Conservation (phyloP, 2,329 filamentous ascomycete genomes). For the Xylariaceae sp. region DNA sequence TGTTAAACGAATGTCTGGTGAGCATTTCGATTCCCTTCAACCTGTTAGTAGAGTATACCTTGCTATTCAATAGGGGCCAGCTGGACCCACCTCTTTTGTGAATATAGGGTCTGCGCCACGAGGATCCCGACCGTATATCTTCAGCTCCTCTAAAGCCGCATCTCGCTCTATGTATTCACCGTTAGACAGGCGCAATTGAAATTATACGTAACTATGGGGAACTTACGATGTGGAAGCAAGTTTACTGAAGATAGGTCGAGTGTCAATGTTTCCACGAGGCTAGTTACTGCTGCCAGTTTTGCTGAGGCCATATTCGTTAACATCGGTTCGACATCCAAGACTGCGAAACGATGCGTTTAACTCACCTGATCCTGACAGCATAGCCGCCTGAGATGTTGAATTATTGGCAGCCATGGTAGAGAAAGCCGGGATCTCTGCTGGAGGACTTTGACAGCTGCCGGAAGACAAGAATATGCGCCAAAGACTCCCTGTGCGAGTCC, state of each 20-base stretch:
- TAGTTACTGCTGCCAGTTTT: constrained; percentile 64
- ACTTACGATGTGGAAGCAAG: constrained; percentile 56
- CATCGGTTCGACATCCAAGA: not conserved
- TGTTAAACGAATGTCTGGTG: constrained; percentile 66
- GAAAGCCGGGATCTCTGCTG: constrained; percentile 2
- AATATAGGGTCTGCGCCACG: constrained; percentile 76
- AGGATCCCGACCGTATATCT: constrained; percentile 70
- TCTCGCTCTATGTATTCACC: constrained; percentile 47
- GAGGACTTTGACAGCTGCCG: constrained; percentile 6
- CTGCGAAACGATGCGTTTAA: constrained; percentile 4
- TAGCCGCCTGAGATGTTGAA: constrained; percentile 18
- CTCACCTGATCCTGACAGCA: constrained; percentile 40
- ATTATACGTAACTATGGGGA: not conserved
- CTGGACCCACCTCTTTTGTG: constrained; percentile 57
- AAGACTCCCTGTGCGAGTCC: constrained; percentile 7
- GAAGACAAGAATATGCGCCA: constrained; percentile 20
- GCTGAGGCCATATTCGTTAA: constrained; percentile 37
- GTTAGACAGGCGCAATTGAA: constrained; percentile 9
- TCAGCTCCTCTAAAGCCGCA: constrained; percentile 61
- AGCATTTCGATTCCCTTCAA: constrained; percentile 69
- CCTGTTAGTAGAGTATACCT: constrained; percentile 18
- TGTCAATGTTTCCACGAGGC: constrained; percentile 56
- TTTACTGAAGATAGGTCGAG: constrained; percentile 56
- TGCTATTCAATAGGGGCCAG: not conserved
- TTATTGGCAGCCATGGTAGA: constrained; percentile 21